These are phyloP conservation scores for Ogataea trehaloabstinens DNA, from an alignment of 805 yeast genomes.

Conservation along the genomic window DNA sequence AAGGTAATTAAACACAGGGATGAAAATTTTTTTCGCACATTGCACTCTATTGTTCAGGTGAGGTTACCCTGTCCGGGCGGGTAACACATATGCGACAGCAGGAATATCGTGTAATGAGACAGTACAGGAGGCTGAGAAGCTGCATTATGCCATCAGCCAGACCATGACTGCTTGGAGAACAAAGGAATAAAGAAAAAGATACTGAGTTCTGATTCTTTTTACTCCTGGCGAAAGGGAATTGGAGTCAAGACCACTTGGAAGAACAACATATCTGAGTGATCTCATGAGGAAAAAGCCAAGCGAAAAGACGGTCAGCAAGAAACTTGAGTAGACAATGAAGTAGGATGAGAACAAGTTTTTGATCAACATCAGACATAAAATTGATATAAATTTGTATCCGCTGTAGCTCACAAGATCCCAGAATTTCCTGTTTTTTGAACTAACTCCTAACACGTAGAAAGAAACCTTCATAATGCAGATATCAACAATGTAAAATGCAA, in stretches of 20 bases:
- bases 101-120: background rate
- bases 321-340: slow-evolving; percentile 35
- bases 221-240: slow-evolving; percentile 63
- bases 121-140: background rate
- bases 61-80: background rate
- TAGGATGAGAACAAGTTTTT: slow-evolving; percentile 40
- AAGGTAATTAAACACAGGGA: too few relatives aligned
- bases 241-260: slow-evolving; percentile 58
- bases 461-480: slow-evolving; percentile 74
- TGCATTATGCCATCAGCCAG: slow-evolving; percentile 55
- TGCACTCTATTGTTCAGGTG: background rate
- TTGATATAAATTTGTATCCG: slow-evolving; percentile 91
- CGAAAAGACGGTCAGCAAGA: slow-evolving; percentile 49
- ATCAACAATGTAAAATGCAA: slow-evolving; percentile 80
- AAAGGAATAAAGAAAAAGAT: slow-evolving; percentile 80
- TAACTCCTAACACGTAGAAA: slow-evolving; percentile 72
- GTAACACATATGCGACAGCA: too few relatives aligned
- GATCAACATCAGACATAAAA: slow-evolving; percentile 53
- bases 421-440: slow-evolving; percentile 48
- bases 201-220: slow-evolving; percentile 80
- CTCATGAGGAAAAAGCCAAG: slow-evolving; percentile 68
- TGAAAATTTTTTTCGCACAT: slow-evolving; percentile 3
- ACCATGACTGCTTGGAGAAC: slow-evolving; percentile 73
- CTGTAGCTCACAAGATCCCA: slow-evolving; percentile 87
- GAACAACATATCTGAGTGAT: slow-evolving; percentile 63